Evolutionary conservation across 2,329 filamentous ascomycete genomes (phyloP), one percentile per base, ranked within the genome.

Genomic region (Lachnellula arida): DNA sequence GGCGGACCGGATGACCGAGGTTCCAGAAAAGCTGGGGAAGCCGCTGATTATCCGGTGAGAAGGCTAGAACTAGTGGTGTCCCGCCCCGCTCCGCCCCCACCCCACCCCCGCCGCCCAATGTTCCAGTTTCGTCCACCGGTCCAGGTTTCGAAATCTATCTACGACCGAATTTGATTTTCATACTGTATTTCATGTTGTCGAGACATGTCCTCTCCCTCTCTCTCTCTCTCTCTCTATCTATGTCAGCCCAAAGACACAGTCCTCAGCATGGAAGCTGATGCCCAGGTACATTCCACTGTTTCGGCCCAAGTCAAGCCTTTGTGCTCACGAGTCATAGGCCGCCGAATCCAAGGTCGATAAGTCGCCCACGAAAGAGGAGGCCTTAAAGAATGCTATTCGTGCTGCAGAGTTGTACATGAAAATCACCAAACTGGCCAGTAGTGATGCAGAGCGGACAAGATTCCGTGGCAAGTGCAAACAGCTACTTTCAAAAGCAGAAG

Each of bases 391-490:
- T 70, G 86, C 90, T 49, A 90, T 96, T 67, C 76, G 80, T 61
- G 89, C 88, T 4, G 88, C 86, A 22, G 91, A 97, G 69, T 76
- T 88, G 50, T 92, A 94, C 64, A 89, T 97, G 84, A 82, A 83
- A 66, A 89, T 89, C 2, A 76, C 89, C 52, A 78, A 77, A 57
- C 75, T 88, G 57, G 80, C 86, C 5, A 72, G 76, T n/a, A 77
- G 74, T 51, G 73, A 81, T n/a, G 70, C 73, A 4, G 87, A 95
- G 55, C 89, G 84, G 63, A 74, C 76, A 43, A 79, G 81, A n/a
- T 74, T 95, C 49, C 82, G 85, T 61, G 73, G 77, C 48, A 88
- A 87, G 74, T 89, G 86, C 71, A 79, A 84, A 64, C 79, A 85
- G 50, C 75, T 95, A 49, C 80, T 96, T 59, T 80, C 78, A 4